Evolutionary conservation across 768 basidiomycete species (phyloP).

Genomic region (Hygrophorus pudorinus): DNA sequence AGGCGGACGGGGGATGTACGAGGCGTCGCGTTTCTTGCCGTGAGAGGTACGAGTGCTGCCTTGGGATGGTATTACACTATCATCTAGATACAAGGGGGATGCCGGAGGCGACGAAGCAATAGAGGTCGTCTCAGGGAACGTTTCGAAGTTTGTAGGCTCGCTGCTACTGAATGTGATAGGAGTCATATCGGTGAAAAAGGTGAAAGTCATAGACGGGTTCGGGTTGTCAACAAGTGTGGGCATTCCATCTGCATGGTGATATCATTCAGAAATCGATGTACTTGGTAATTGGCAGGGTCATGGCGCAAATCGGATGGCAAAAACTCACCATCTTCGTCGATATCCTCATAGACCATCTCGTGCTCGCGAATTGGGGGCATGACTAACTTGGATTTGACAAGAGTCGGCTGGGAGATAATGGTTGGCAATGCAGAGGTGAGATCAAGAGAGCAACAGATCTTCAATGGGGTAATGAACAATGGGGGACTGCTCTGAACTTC

Average conservation of each 20-base stretch:
- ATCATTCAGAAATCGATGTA: conserved; percentile 7
- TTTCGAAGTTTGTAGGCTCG: conserved; percentile 18
- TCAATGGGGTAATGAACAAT: conserved; percentile 13
- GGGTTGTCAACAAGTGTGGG: conserved; percentile 46
- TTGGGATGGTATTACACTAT: conserved; percentile 11
- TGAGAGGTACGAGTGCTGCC: conserved; percentile 35
- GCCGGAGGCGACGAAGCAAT: conserved; percentile 3
- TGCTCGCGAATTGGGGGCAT: conserved; percentile 26
- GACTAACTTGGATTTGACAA: conserved; percentile 9
- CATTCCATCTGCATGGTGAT: conserved; percentile 30
- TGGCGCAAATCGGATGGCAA: conserved; percentile 11
- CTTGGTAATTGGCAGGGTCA: conserved; percentile 20
- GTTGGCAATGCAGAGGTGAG: conserved; percentile 9
- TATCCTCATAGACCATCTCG: conserved; percentile 15
- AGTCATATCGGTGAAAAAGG: conserved; percentile 54
- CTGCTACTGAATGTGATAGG: conserved; percentile 34
- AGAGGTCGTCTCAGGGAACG: conserved; percentile 18
- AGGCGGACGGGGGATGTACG: conserved; percentile 74
- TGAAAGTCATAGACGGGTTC: conserved; percentile 32
- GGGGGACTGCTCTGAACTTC: conserved; percentile 14
- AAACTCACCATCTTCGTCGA: conserved; percentile 15
- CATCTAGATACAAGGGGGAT: neutral
- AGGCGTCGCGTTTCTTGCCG: conserved; percentile 56
- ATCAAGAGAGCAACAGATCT: conserved; percentile 17
- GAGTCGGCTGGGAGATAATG: conserved; percentile 16